Evolutionary conservation across 2,329 filamentous ascomycete genomes (phyloP).

Genomic region (Pseudopyricularia javanii): DNA sequence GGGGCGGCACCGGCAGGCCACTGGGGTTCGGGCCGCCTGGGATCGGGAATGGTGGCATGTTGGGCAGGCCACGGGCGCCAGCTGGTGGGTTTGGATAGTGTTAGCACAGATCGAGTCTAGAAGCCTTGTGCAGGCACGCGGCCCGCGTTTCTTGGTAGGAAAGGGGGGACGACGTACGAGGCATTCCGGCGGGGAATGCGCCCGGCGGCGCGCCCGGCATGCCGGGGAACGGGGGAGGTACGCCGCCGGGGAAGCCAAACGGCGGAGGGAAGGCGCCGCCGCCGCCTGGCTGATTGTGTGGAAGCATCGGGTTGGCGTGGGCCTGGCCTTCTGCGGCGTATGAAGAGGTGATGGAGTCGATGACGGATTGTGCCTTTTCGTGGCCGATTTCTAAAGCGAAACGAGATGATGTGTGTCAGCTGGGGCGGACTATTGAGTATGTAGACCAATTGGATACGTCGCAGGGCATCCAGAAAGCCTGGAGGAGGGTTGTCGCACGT

Average conservation of each 20-base stretch:
- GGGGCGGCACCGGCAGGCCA: conserved; percentile 38
- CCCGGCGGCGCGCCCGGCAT: conserved; percentile 10
- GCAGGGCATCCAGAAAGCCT: not conserved
- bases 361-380: conserved; percentile 96
- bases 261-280: conserved; percentile 17
- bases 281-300: conserved; percentile 50
- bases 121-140: not conserved
- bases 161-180: not conserved
- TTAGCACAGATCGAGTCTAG: not conserved
- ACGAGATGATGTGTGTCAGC: not conserved
- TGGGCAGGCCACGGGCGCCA: conserved; percentile 14
- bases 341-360: conserved; percentile 92
- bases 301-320: conserved; percentile 73
- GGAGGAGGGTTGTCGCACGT: conserved; percentile 37
- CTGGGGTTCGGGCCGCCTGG: conserved; percentile 20
- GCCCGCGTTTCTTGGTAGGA: not conserved
- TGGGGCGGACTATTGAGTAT: not conserved
- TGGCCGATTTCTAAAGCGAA: conserved; percentile 74
- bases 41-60: conserved; percentile 18
- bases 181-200: conserved; percentile 5
- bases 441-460: not conserved
- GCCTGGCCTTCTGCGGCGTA: conserved; percentile 91
- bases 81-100: no score
- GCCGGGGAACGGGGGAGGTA: conserved; percentile 13
- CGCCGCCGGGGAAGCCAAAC: conserved; percentile 20